Conservation (phyloP, 1,284 basidiomycete species). For the Heterobasidion annosum region DNA sequence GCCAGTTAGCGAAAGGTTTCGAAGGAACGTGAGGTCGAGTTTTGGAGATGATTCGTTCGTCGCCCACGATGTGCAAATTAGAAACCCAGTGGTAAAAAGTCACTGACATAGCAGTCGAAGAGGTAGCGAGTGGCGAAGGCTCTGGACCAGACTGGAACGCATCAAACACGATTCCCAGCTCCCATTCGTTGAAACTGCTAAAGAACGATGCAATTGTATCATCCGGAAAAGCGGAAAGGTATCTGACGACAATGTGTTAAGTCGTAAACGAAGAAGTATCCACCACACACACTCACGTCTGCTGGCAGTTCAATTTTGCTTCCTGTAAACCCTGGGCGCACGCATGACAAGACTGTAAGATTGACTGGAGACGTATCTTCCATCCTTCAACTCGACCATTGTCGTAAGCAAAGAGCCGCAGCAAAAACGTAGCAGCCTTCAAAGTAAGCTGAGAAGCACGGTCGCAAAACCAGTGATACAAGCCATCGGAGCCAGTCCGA, state of each 20-base stretch:
- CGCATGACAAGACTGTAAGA: slow-evolving; percentile 51
- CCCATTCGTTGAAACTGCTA: slow-evolving; percentile 59
- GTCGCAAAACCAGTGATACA: slow-evolving; percentile 66
- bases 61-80: slow-evolving; percentile 51
- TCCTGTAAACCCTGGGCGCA: slow-evolving; percentile 63
- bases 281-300: slow-evolving; percentile 48
- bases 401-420: slow-evolving; percentile 74
- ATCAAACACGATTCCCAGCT: slow-evolving; percentile 39
- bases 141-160: slow-evolving; percentile 23
- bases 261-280: background rate
- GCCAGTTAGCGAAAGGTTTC: slow-evolving; percentile 36
- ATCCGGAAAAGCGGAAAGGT: slow-evolving; percentile 53
- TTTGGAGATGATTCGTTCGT: slow-evolving; percentile 37
- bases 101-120: slow-evolving; percentile 34
- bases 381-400: slow-evolving; percentile 51
- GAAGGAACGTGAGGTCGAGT: slow-evolving; percentile 32
- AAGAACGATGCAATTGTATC: slow-evolving; percentile 51
- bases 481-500: slow-evolving; percentile 23
- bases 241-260: slow-evolving; percentile 30
- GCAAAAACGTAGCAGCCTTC: slow-evolving; percentile 67
- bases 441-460: slow-evolving; percentile 40
- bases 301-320: slow-evolving; percentile 50
- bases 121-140: slow-evolving; percentile 14
- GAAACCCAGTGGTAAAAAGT: slow-evolving; percentile 60
- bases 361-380: slow-evolving; percentile 46